A percentile compares a stretch with the other conserved stretches of the same genome.
phyloP scores from a whole-genome alignment of 768 basidiomycete species.

The Lactarius trivialis region DNA sequence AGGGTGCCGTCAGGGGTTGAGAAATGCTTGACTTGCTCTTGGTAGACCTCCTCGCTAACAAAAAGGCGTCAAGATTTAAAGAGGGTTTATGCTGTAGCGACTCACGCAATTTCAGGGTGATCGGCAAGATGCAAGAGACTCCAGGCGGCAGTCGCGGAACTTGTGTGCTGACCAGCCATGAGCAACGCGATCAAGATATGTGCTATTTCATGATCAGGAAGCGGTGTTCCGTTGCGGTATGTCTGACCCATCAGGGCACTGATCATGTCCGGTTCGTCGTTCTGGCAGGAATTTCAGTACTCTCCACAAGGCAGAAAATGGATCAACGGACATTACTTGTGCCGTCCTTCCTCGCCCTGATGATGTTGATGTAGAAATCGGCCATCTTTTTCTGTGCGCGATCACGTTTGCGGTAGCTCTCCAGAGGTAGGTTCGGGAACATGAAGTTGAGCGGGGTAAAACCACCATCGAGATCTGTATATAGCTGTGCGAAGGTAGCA shows the following conservation, averaged over 20 bases:
- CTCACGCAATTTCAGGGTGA: constrained; percentile 67
- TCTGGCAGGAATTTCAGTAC: constrained; percentile 25
- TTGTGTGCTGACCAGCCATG: constrained; percentile 99
- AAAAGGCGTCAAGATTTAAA: constrained; percentile 3
- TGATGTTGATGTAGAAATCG: constrained; percentile 85
- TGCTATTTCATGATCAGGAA: constrained; percentile 88
- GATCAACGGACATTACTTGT: constrained; percentile 34
- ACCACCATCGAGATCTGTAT: constrained; percentile 87
- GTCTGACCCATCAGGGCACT: constrained; percentile 74
- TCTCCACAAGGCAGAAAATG: not conserved
- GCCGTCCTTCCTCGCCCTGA: constrained; percentile 60
- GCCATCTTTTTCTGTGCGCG: constrained; percentile 89
- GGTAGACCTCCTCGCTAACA: constrained; percentile 69
- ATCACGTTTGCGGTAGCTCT: constrained; percentile 85
- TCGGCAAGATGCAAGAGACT: constrained; percentile 79
- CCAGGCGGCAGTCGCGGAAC: constrained; percentile 91
- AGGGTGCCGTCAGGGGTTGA: constrained; percentile 73
- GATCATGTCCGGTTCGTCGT: constrained; percentile 89
- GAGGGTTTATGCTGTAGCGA: constrained; percentile 18
- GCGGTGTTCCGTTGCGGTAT: constrained; percentile 72
- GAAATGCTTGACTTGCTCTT: constrained; percentile 84
- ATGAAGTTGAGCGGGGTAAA: constrained; percentile 95
- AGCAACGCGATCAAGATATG: constrained; percentile 98
- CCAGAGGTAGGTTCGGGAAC: constrained; percentile 88
- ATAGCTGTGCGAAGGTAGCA: constrained; percentile 78